Evolutionary conservation across 192 early-diverging fungal species (phyloP).

Genomic region (Coemansia umbellata): DNA sequence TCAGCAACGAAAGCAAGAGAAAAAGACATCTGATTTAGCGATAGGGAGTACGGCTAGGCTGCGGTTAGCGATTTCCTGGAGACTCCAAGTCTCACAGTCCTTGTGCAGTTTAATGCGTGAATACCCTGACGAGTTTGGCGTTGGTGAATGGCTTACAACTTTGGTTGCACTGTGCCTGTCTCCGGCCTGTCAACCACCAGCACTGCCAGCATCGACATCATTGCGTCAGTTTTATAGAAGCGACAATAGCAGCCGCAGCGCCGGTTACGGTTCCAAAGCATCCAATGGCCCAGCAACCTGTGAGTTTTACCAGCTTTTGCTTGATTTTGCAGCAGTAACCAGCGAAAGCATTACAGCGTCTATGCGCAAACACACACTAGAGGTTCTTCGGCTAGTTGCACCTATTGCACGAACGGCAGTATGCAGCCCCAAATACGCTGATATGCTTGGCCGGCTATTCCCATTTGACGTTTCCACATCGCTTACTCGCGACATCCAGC

Average conservation of each 20-base stretch:
- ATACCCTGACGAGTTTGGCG: conserved; percentile 42
- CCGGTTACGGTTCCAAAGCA: neutral
- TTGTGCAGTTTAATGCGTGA: conserved; percentile 29
- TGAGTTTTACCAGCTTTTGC: conserved; percentile 13
- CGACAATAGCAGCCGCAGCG: neutral
- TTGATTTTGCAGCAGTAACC: conserved; percentile 38
- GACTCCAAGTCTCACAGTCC: conserved; percentile 28
- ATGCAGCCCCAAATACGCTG: neutral
- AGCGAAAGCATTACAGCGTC: conserved; percentile 32
- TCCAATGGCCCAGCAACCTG: neutral
- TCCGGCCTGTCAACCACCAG: conserved; percentile 8
- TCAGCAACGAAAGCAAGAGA: neutral
- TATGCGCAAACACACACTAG: conserved; percentile 37
- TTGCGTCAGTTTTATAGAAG: neutral
- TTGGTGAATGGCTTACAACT: conserved; percentile 40
- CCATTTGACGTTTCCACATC: conserved; percentile 31
- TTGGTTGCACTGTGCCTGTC: conserved; percentile 34
- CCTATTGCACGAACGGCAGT: conserved; percentile 13
- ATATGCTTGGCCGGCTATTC: conserved; percentile 29
- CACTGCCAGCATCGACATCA: neutral
- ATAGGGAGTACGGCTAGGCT: too few relatives aligned
- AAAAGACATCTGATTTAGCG: neutral
- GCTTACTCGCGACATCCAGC: conserved; percentile 21
- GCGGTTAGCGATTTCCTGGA: conserved; percentile 19
- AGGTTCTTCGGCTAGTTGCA: conserved; percentile 16